Percentiles rank a stretch among this genome's conserved stretches.
Conservation (phyloP, 1,139 yeast species). For the Hemisphaericaspora subhashii region DNA sequence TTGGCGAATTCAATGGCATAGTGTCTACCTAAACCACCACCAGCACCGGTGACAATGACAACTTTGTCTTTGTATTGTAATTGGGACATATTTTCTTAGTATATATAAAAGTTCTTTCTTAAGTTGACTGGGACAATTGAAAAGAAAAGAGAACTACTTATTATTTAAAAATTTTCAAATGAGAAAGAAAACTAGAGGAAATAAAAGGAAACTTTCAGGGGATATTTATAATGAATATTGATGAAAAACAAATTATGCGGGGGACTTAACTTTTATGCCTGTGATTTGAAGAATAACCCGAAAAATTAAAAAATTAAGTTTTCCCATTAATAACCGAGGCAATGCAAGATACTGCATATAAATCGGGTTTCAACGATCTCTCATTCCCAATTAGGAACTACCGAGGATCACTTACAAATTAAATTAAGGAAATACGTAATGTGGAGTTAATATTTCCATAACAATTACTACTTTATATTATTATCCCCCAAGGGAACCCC, state of each 20-base stretch:
- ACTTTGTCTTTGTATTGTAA: conserved; percentile 73
- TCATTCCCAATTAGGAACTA: too few species aligned
- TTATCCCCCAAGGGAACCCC: too few species aligned
- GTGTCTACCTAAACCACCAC: conserved; percentile 92
- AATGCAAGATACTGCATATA: neutral
- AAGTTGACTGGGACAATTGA: neutral
- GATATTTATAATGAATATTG: neutral
- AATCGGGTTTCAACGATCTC: too few species aligned
- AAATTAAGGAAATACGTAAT: too few species aligned
- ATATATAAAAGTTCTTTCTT: neutral
- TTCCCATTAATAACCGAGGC: conserved; percentile 3
- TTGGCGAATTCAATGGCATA: conserved; percentile 87
- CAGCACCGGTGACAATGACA: conserved; percentile 93
- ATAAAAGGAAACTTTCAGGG: neutral
- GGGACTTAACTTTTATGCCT: neutral
- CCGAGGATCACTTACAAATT: neutral
- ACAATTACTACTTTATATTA: too few species aligned
- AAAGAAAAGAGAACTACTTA: neutral
- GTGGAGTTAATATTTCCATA: too few species aligned
- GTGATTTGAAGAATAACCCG: too few species aligned
- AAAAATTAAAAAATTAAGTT: too few species aligned
- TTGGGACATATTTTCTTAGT: conserved; percentile 27
- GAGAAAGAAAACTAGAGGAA: neutral
- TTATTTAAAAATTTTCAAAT: too few species aligned
- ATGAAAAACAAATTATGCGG: neutral